Evolutionary conservation across 345 rosid genomes (phyloP), one percentile per base, ranked within the genome.

Genomic region (Hypericum perforatum): DNA sequence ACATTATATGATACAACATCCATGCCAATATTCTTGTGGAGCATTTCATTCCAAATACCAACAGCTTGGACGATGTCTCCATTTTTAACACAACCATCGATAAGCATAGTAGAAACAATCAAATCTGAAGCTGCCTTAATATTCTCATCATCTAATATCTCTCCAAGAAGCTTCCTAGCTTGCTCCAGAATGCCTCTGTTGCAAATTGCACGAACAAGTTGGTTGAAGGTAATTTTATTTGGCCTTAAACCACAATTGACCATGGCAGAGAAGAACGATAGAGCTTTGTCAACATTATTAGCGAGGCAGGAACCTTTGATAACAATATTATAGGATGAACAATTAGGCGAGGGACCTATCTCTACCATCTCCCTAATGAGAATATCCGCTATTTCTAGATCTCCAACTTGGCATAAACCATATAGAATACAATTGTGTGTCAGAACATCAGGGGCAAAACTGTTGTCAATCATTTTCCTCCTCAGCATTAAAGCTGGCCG

Each of bases 321-420:
- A 41, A 68, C 63, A 11, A 70, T 70, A 66, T 81, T 86, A 54
- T 73, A 86, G 52, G 95, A 76, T 29, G 75, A 91, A 70, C 59
- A 55, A 11, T 77, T 81, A 14, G 91, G 91, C 56, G 73, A 63
- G 52, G 78, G 85, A 57, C 86, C 91, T 50, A 64, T 68, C 70
- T 83, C 85, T 60, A 60, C 22, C 88, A 86, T 86, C 61, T 86
- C 91, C 65, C 64, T 68, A 56, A 86, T 56, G 58, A 86, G 73
- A 55, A 58, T 63, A 67, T 77, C 78, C 12, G 80, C 94, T 69
- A 67, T 71, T 52, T 68, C 85, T 44, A 81, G 42, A 38, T 70
- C 42, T 54, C 83, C 77, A 49, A 42, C 45, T 52, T 65, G 75
- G 69, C 89, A 81, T 57, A 87, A 66, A 43, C 74, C 89, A 64